Conservation (phyloP, 2,329 filamentous ascomycete species). For the Ploettnerulaceae sp. region DNA sequence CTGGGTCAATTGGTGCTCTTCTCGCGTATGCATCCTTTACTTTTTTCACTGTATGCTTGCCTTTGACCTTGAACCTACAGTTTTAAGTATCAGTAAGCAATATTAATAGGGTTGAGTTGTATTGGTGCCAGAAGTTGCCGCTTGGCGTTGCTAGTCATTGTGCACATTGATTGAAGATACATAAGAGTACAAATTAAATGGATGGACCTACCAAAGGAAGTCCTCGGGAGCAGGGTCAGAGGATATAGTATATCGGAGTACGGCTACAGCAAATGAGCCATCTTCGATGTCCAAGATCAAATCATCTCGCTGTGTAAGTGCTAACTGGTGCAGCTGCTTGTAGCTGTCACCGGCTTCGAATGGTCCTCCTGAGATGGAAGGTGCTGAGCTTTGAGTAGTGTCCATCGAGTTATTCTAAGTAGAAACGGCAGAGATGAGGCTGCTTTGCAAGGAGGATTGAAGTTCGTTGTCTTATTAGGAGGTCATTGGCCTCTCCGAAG, state of each 20-base stretch:
- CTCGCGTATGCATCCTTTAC: not conserved
- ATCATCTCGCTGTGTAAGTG: not conserved
- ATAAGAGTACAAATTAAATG: not conserved
- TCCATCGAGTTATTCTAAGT: not conserved
- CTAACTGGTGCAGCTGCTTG: not conserved
- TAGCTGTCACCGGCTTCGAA: conserved; percentile 1
- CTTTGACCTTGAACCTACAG: conserved; percentile 7
- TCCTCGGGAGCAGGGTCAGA: not conserved
- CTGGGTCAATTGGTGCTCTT: not conserved
- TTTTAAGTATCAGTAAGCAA: not conserved
- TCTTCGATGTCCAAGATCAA: not conserved
- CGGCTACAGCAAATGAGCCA: conserved; percentile 6
- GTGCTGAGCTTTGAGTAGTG: not conserved
- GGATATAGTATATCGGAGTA: not conserved
- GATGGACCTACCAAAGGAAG: conserved; percentile 1
- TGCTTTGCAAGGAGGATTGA: not conserved
- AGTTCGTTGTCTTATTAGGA: not conserved
- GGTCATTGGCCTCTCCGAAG: not conserved
- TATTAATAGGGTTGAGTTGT: not conserved
- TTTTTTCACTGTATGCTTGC: conserved; percentile 1
- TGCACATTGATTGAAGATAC: not conserved
- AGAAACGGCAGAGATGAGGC: not conserved
- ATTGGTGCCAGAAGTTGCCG: not conserved
- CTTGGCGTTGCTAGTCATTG: not conserved
- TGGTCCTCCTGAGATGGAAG: not conserved